A percentile compares a stretch with the other conserved stretches of the same genome.
phyloP scores from a whole-genome alignment of 2,329 filamentous ascomycete species.

The Hypoxylon sp. region DNA sequence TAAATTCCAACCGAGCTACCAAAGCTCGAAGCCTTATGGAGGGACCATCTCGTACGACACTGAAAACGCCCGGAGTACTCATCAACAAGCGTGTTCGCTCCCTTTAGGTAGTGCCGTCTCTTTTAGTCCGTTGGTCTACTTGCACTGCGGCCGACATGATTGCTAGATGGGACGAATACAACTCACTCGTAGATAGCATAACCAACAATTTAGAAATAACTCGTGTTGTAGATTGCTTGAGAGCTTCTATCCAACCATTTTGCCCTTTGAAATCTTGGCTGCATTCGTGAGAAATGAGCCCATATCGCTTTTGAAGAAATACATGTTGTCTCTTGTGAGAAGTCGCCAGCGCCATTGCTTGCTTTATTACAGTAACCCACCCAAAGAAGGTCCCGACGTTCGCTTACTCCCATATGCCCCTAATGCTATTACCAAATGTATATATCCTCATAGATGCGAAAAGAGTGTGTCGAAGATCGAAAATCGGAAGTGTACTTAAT shows the following conservation, averaged over 20 bases:
- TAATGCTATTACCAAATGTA: constrained; percentile 43
- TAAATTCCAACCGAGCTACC: constrained; percentile 7
- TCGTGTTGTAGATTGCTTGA: constrained; percentile 23
- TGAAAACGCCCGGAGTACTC: neutral
- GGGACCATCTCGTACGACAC: neutral
- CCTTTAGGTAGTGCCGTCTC: neutral
- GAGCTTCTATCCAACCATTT: constrained; percentile 29
- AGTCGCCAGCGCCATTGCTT: constrained; percentile 42
- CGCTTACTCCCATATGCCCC: constrained; percentile 47
- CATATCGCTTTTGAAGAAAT: constrained; percentile 26
- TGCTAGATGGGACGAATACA: neutral
- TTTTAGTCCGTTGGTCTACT: neutral
- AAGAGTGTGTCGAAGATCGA: constrained; percentile 36
- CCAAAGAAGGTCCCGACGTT: constrained; percentile 42
- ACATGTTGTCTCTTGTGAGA: constrained; percentile 14
- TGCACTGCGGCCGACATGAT: neutral
- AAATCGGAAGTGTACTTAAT: constrained; percentile 11
- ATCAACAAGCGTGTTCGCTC: too few relatives aligned
- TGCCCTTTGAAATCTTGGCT: constrained; percentile 13
- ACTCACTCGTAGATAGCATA: neutral
- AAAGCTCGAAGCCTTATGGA: neutral
- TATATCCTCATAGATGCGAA: constrained; percentile 33
- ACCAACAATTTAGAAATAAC: constrained; percentile 12
- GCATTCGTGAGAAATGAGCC: constrained; percentile 22
- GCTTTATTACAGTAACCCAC: constrained; percentile 40